phyloP scores from a whole-genome alignment of 148 eudicot genomes.

The Bassia scoparia region DNA sequence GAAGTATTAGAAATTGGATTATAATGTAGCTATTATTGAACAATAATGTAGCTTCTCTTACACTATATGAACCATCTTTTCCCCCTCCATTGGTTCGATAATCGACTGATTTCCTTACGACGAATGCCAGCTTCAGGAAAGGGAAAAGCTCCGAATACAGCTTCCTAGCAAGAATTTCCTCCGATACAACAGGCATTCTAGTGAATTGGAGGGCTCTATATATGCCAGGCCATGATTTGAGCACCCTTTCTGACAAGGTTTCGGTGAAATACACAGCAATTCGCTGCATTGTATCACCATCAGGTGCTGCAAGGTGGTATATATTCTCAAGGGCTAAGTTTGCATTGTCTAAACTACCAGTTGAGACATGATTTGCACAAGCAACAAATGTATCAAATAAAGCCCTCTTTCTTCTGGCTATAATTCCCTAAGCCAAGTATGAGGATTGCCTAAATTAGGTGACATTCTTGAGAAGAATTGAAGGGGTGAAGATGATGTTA shows the following conservation, averaged over 20 bases:
- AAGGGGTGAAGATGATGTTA: constrained; percentile 72
- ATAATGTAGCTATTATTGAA: no score
- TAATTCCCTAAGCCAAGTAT: constrained; percentile 72
- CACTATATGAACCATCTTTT: constrained; percentile 94
- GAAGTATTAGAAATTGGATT: no score
- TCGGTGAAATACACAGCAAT: constrained; percentile 86
- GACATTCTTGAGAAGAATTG: constrained; percentile 63
- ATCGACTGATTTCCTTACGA: constrained; percentile 80
- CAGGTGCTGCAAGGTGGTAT: constrained; percentile 72
- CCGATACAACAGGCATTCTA: constrained; percentile 44
- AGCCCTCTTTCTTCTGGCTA: constrained; percentile 90
- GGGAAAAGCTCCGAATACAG: constrained; percentile 84
- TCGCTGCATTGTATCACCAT: constrained; percentile 96
- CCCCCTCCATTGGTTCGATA: constrained; percentile 92
- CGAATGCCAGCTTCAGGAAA: constrained; percentile 69
- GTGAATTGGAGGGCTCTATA: constrained; percentile 74
- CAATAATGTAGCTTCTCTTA: no score
- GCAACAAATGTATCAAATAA: constrained; percentile 75
- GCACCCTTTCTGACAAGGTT: constrained; percentile 75
- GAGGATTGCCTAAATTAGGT: constrained; percentile 52
- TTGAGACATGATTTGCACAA: constrained; percentile 86
- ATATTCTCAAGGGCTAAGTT: constrained; percentile 80
- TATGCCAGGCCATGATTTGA: constrained; percentile 82
- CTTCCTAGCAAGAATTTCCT: constrained; percentile 55
- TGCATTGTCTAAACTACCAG: constrained; percentile 68